Evolutionary conservation across 305 asterid genomes (phyloP).

Genomic region (Stenogyne calaminthoides): DNA sequence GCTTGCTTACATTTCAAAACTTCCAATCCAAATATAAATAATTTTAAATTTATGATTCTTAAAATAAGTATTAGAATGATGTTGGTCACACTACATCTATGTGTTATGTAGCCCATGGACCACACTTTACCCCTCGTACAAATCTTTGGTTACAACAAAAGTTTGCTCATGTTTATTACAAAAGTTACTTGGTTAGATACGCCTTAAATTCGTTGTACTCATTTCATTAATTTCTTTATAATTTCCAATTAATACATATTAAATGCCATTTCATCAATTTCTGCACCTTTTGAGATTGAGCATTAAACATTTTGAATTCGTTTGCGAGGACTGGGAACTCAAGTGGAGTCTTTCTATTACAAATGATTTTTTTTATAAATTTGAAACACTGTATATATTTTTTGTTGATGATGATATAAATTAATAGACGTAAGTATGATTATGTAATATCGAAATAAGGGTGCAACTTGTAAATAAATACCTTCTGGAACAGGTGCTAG

Average conservation of each 20-base stretch:
- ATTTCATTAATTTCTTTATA: not conserved
- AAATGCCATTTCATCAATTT: not conserved
- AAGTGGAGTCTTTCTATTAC: too few species aligned
- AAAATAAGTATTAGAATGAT: conserved; percentile 29
- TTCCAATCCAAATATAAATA: not conserved
- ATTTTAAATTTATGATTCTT: not conserved
- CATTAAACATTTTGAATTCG: not conserved
- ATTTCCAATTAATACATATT: not conserved
- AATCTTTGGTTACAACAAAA: conserved; percentile 27
- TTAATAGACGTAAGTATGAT: too few species aligned
- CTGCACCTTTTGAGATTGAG: not conserved
- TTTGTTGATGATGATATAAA: too few species aligned
- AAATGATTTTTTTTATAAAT: too few species aligned
- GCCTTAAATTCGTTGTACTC: not conserved
- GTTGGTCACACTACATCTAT: conserved; percentile 42
- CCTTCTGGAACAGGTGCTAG: not conserved
- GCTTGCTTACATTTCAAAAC: not conserved
- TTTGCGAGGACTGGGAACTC: too few species aligned
- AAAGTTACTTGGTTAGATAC: conserved; percentile 10
- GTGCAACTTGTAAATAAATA: too few species aligned
- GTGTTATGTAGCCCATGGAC: conserved; percentile 46
- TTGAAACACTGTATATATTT: too few species aligned
- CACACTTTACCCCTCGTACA: conserved; percentile 32
- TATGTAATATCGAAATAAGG: too few species aligned
- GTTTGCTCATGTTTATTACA: conserved; percentile 4